These are phyloP conservation scores for Alternaria incomplexa DNA, from an alignment of 2,329 filamentous ascomycete genomes.

Conservation along the genomic window DNA sequence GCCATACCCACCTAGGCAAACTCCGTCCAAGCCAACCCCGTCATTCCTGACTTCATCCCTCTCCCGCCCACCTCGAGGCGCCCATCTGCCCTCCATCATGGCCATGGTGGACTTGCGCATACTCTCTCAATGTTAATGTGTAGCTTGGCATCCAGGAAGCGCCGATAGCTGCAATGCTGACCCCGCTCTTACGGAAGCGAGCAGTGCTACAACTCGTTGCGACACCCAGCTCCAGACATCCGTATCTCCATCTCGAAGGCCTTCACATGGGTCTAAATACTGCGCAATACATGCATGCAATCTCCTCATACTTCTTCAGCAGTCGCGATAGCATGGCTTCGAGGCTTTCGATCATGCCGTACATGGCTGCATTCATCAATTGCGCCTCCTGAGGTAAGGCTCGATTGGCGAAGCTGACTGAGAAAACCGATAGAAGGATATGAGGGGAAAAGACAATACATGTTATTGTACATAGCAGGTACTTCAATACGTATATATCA, in stretches of 20 bases:
- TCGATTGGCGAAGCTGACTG: neutral
- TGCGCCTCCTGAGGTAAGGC: neutral
- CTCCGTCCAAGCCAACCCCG: slow-evolving; percentile 20
- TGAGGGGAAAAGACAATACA: neutral
- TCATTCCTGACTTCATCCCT: slow-evolving; percentile 17
- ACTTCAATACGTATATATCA: neutral
- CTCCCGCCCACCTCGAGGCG: neutral
- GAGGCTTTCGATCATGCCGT: neutral
- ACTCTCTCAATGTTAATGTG: slow-evolving; percentile 2
- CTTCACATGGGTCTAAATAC: neutral
- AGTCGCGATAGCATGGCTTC: neutral
- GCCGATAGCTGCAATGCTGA: slow-evolving; percentile 5
- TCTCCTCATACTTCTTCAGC: neutral
- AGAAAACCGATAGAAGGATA: neutral
- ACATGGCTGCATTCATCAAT: neutral
- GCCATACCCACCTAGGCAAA: slow-evolving; percentile 29
- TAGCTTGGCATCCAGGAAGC: slow-evolving; percentile 10
- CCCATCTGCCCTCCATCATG: neutral
- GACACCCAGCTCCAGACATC: neutral
- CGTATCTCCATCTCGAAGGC: neutral
- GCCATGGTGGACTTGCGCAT: neutral
- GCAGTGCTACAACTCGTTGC: slow-evolving; percentile 5
- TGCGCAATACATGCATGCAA: neutral
- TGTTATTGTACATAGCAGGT: neutral
- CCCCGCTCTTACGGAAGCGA: slow-evolving; percentile 17